Base-by-base conservation (phyloP, 1,284 basidiomycete species). In the Ganoderma resinaceum region DNA sequence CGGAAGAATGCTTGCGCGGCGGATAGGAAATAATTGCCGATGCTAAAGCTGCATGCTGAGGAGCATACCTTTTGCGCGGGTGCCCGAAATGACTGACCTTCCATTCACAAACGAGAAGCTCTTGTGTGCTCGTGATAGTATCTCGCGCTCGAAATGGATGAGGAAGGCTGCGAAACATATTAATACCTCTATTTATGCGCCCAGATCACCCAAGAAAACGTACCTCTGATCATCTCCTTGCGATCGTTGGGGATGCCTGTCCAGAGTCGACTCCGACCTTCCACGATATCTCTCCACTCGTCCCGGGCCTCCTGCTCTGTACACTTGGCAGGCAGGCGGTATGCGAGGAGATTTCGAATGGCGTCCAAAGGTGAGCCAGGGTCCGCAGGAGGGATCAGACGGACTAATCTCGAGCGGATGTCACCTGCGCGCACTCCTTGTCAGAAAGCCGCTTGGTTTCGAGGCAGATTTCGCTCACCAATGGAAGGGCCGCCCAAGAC, bases 261-360 rank as follows among this genome's bases (percentile, higher is more conserved):
- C 97, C 97, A 99, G 3, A 98, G 84, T 1, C 76, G 72, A 76
- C 95, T 96, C 35, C 86, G 86, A 0, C 97, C 97, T 81, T 99
- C 97, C 16, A 99, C 93, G 69, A 99, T 95, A 70, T 95, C 91
- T 72, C 93, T 85, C 96, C 96, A 98, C 74, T 95, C 87, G 38
- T 95, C 94, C 69, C 95, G 89, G n/a, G 95, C 95, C 69, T 91
- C 89, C 61, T 87, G 85, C 73, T 96, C 93, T 0, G 88, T 82
- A 20, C 84, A 88, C 31, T 87, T 82, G 0, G 88, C 81, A 3
- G 95, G 92, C 42, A 98, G 86, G 1, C 96, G 89, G 78, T 97
- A 91, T 1, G 93, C 89, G 57, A 98, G 86, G 11, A 98, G 85
- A 52, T 85, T 84, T 65, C 90, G 89, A 70, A 96, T 93, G 14